These are phyloP conservation scores for Sextonia rubra DNA, from an alignment of 164 flowering plant species.

Conservation along the genomic window DNA sequence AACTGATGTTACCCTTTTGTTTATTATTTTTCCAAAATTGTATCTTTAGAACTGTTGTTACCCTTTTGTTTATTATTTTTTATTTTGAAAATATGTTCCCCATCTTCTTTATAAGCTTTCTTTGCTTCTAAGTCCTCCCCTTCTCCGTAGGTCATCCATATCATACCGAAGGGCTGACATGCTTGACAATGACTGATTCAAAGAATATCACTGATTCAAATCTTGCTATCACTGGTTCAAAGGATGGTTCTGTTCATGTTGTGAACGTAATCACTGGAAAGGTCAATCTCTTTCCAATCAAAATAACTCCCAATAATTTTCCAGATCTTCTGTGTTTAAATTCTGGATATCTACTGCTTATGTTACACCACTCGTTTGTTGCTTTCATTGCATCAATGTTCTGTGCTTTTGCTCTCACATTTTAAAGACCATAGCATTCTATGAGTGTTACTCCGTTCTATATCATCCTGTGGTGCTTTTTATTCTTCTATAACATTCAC, in stretches of 20 bases:
- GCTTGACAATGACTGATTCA: slow-evolving; percentile 46
- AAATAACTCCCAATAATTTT: background rate
- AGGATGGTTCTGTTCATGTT: slow-evolving; percentile 64
- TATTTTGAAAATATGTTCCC: background rate
- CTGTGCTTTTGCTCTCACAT: background rate
- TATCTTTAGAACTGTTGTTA: too few relatives aligned
- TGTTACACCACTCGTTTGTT: background rate
- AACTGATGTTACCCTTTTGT: background rate
- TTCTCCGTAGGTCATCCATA: slow-evolving; percentile 63
- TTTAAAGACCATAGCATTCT: background rate
- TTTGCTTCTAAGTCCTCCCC: background rate
- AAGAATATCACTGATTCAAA: slow-evolving; percentile 3
- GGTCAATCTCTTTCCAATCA: slow-evolving; percentile 35
- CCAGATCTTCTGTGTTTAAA: background rate
- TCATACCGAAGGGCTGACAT: slow-evolving; percentile 78
- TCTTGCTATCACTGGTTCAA: slow-evolving; percentile 38
- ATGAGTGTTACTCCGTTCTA: too few relatives aligned
- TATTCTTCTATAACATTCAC: too few relatives aligned
- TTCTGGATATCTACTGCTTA: background rate
- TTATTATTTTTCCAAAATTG: too few relatives aligned
- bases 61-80: background rate
- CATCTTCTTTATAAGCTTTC: too few relatives aligned
- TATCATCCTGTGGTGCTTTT: too few relatives aligned
- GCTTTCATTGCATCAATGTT: background rate
- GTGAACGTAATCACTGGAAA: slow-evolving; percentile 73